Conservation (phyloP, 495 filamentous ascomycete species). For the Aspergillus conjunctus region DNA sequence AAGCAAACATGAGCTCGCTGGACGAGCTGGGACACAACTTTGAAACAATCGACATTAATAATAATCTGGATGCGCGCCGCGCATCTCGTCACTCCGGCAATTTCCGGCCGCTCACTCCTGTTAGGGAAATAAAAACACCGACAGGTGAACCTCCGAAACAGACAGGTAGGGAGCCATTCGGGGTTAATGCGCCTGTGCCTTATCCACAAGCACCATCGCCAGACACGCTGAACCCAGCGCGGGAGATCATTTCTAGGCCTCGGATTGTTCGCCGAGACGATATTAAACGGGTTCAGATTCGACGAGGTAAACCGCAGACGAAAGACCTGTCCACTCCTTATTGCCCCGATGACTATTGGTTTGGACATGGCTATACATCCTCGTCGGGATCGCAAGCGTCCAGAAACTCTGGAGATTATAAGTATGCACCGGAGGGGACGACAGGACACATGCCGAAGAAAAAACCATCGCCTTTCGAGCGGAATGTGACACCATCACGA, state of each 20-base stretch:
- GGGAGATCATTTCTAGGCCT: constrained; percentile 39
- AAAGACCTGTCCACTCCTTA: constrained; percentile 33
- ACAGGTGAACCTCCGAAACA: constrained; percentile 10
- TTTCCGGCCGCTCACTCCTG: constrained; percentile 28
- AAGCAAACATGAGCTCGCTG: constrained; percentile 6
- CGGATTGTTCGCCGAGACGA: constrained; percentile 40
- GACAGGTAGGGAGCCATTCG: constrained; percentile 1
- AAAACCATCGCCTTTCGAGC: constrained; percentile 33
- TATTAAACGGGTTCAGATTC: constrained; percentile 41
- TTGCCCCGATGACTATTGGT: constrained; percentile 40
- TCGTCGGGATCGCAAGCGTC: constrained; percentile 1
- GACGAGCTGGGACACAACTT: constrained; percentile 18
- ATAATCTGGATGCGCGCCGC: constrained; percentile 7
- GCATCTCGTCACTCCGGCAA: constrained; percentile 25
- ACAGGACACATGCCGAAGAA: constrained; percentile 21
- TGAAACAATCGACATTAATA: constrained; percentile 24
- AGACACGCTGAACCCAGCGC: constrained; percentile 19
- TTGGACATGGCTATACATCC: constrained; percentile 17
- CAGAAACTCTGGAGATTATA: constrained; percentile 12
- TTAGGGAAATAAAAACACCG: constrained; percentile 30
- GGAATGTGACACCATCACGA: constrained; percentile 42
- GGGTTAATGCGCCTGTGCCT: constrained; percentile 5
- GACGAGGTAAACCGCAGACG: constrained; percentile 33
- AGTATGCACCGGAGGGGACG: constrained; percentile 9
- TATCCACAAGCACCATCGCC: constrained; percentile 18